Evolutionary conservation across 2,329 filamentous ascomycete species (phyloP), one percentile per base, ranked within the genome.

Genomic region (Phialophora verrucosa): DNA sequence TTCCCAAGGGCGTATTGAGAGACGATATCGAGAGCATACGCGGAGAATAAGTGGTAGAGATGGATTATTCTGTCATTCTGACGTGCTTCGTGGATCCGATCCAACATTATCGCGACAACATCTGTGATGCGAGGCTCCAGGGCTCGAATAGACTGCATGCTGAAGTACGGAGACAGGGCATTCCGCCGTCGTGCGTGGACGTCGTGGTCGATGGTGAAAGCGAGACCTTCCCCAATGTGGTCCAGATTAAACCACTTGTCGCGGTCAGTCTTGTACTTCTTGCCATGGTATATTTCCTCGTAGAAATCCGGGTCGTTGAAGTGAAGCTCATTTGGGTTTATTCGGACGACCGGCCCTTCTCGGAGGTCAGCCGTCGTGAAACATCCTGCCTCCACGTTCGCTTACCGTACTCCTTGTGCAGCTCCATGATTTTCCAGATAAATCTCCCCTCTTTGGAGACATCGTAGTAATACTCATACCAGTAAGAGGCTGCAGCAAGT

Each of bases 351-450:
- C 1, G 73, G 72, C 5, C 59, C 59, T 61, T 20, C 23, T 27
- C n/a, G 29, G 11, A 29, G 7, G 27, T 51, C 23, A 58, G 32
- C 20, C 12, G 35, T 58, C 10, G 12, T 12, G 14, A 51, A n/a
- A 29, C 47, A 61, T 4, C 23, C 23, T 5, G 25, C 3, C 23
- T 25, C 23, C 10, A 6, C 23, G 12, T 25, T 58, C 8, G n/a
- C 67, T 20, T 71, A 78, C 77, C 77, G 47, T 78, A 79, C 64
- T 71, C 56, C 17, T 73, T 29, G 63, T 80, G 77, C 72, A 80
- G 71, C 53, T 76, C 64, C 10, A 79, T 72, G 55, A 77, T 71
- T 69, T 71, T 75, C 8, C 77, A 70, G 29, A 75, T 72, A 56
- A 76, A 80, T 12, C 67, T 67, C 0, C 78, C 79, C 0, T 62